Conservation (phyloP, 345 rosid species). For the Citrus trifoliata region DNA sequence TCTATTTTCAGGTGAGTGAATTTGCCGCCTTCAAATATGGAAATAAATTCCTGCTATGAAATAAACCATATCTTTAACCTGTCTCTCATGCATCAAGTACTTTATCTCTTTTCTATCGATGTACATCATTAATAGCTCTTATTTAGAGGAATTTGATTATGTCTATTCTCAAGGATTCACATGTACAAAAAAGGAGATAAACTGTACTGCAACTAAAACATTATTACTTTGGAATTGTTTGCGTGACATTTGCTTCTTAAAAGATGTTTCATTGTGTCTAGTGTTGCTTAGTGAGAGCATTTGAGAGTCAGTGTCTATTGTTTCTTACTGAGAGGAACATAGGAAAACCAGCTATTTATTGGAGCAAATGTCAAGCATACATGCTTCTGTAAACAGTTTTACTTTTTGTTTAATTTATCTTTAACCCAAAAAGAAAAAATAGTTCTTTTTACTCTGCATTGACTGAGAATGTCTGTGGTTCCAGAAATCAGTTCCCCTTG, state of each 20-base stretch:
- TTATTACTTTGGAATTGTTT: neutral
- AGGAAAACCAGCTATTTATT: neutral
- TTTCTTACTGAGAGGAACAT: neutral
- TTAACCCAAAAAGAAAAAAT: neutral
- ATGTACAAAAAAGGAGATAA: neutral
- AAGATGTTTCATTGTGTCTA: neutral
- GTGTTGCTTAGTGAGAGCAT: neutral
- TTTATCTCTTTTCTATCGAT: neutral
- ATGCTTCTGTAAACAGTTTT: neutral
- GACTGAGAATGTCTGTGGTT: neutral
- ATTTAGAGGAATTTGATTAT: neutral
- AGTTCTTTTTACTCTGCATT: neutral
- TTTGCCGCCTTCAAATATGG: neutral
- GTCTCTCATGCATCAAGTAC: neutral
- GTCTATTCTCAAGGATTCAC: neutral
- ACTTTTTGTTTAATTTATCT: neutral
- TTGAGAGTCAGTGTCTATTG: too few relatives aligned
- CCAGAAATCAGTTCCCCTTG: neutral
- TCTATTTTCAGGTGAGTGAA: constrained; percentile 15
- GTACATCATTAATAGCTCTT: neutral
- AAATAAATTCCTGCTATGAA: neutral
- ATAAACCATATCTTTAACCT: neutral
- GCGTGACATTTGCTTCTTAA: neutral
- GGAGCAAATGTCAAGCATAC: neutral
- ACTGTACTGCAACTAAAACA: neutral